Base-by-base conservation (phyloP, 495 filamentous ascomycete species). In the Neurospora pannonica region DNA sequence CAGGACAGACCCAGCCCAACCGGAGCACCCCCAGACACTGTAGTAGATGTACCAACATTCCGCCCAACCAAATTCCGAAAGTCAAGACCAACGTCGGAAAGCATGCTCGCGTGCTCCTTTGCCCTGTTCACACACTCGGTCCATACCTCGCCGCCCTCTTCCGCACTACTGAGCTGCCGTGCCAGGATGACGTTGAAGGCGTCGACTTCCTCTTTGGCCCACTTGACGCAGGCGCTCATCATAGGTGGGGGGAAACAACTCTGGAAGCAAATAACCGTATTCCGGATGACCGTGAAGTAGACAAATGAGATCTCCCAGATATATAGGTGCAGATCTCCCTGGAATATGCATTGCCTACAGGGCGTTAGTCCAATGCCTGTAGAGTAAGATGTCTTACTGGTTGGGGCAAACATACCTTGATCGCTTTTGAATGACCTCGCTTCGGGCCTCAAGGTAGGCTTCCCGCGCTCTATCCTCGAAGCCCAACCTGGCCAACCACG, bases 221-320 rank as follows among this genome's bases (percentile, higher is more conserved):
- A 99, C 79, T 93, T 94, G 70, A 99, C 95, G 77, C 93, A 94
- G 5, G 94, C 94, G 76, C 93, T 96, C 85, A 93, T 94, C 87
- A 96, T 92, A 28, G 89, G 83, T 28, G 92, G 86, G 4, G 95
- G 92, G 80, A 98, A 99, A 79, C 94, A 97, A 75, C 89, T 87
- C 79, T 97, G 93, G 80, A 95, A 98, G 77, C 92, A 93, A 78
- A 86, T 88, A 75, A 97, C 90, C 7, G 95, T 97, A 81, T 97
- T 97, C 71, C 90, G 90, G 81, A 98, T 97, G 76, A 97, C 88
- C 37, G 90, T 92, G 85, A 99, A 99, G 82, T 97, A 97, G 71
- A 98, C 94, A 75, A 92, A 97, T 4, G 96, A 95, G n/a, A 99
- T 88, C 80, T 97, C 92, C 84, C 92, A 97, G 78, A 98, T 94